Evolutionary conservation across 768 basidiomycete species (phyloP).

Genomic region (Hericium alpestre): DNA sequence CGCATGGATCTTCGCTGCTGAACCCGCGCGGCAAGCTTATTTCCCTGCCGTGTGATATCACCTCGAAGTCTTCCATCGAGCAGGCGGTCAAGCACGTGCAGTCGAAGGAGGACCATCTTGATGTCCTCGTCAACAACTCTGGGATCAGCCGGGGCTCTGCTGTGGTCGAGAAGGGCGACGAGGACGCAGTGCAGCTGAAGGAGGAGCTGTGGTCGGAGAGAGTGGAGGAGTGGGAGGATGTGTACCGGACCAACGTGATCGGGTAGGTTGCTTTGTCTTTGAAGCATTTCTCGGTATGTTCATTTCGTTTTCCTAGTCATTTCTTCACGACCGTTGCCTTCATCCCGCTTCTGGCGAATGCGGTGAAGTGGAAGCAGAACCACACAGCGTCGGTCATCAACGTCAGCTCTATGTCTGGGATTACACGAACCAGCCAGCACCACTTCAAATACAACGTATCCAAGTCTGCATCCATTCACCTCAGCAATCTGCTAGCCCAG

Average conservation of each 20-base stretch:
- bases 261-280: constrained; percentile 9
- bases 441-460: constrained; percentile 37
- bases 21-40: constrained; percentile 22
- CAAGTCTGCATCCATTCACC: constrained; percentile 28
- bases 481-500: constrained; percentile 25
- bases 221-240: constrained; percentile 20
- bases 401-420: constrained; percentile 31
- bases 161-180: constrained; percentile 19
- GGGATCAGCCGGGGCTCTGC: constrained; percentile 18
- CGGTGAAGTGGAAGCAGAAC: constrained; percentile 16
- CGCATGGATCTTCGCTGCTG: constrained; percentile 17
- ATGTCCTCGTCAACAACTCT: constrained; percentile 26
- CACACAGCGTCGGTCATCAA: constrained; percentile 32
- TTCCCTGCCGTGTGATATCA: constrained; percentile 18
- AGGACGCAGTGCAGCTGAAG: constrained; percentile 18
- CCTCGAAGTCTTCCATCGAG: constrained; percentile 20
- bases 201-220: constrained; percentile 22
- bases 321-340: constrained; percentile 37
- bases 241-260: constrained; percentile 25
- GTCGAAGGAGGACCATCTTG: constrained; percentile 20
- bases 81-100: constrained; percentile 15
- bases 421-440: constrained; percentile 28
- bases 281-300: no score
- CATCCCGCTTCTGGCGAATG: constrained; percentile 30
- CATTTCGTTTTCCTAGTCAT: no score